Base-by-base conservation (phyloP, 164 flowering plant genomes). In the Berberis vulgaris region DNA sequence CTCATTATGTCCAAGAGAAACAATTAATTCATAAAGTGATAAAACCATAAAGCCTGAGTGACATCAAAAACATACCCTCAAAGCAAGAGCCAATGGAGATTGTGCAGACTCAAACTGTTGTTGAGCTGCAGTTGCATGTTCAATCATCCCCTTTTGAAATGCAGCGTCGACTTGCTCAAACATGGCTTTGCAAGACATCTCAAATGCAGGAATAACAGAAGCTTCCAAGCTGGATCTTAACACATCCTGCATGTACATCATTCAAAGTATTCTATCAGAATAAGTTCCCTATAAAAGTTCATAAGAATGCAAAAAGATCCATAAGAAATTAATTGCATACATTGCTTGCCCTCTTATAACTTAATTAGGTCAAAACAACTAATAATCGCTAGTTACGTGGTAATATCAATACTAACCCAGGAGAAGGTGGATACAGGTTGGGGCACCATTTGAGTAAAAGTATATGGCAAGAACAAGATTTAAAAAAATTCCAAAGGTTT, bases 161-260 rank as follows among this genome's bases (percentile, higher is more conserved):
- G 88, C 76, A 57, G 87, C 61, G 75, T 91, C 91, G 42, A 95
- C 80, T 84, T 95, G 99, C 73, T 91, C 98, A 82, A 95, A 91
- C 94, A 91, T 86, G 49, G 83, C 77, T 74, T 82, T 85, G 82
- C 98, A 95, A 59, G 98, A 82, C 80, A 73, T 76, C 78, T 95
- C 99, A 79, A 95, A 91, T 42, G 97, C 89, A 41, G 97, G 98
- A 70, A 91, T 70, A 9, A 86, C 77, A 41, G 88, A 85, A 54
- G 82, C 73, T 78, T 95, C 99, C 70, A 95, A 55, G 70, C 76
- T 75, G 40, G 87, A 82, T 72, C 81, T 88, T 65, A 95, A 61
- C 5, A 85, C 77, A 59, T 95, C 97, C 99, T 57, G 45, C 60
- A 57, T 2, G 43, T 40, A 57, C 41, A 57, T 7, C 4, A 6